Evolutionary conservation across 2,329 filamentous ascomycete species (phyloP).

Genomic region (Acarospora socialis): DNA sequence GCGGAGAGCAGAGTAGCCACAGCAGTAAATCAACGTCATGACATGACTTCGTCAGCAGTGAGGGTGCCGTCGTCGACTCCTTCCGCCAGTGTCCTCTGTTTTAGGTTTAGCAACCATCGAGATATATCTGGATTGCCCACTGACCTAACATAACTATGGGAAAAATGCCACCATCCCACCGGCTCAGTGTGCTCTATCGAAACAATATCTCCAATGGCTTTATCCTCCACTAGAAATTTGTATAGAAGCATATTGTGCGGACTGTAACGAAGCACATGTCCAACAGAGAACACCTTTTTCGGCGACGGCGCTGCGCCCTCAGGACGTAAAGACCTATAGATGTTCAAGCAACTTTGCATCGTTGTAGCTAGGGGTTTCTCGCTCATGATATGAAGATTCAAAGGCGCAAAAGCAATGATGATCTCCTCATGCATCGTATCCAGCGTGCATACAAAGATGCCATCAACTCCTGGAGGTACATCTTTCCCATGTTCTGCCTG

Average conservation of each 20-base stretch:
- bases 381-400: conserved; percentile 70
- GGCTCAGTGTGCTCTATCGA: conserved; percentile 88
- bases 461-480: conserved; percentile 44
- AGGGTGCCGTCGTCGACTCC: conserved; percentile 60
- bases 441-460: conserved; percentile 58
- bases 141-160: conserved; percentile 69
- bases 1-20: conserved; percentile 67
- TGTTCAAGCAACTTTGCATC: conserved; percentile 61
- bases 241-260: conserved; percentile 81
- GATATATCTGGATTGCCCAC: conserved; percentile 5
- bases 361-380: conserved; percentile 86
- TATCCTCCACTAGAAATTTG: conserved; percentile 59
- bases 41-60: conserved; percentile 84
- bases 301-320: conserved; percentile 13
- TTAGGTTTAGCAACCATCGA: not conserved
- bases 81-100: conserved; percentile 78
- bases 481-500: conserved; percentile 37
- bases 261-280: conserved; percentile 85
- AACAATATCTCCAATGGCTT: conserved; percentile 67
- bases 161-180: conserved; percentile 92
- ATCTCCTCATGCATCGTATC: conserved; percentile 83
- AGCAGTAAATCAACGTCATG: conserved; percentile 85
- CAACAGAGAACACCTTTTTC: conserved; percentile 63
- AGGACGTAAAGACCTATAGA: conserved; percentile 35
- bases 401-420: conserved; percentile 54